Percentiles rank a stretch among this genome's conserved stretches.
Conservation (phyloP, 2,329 filamentous ascomycete genomes). For the Paecilomyces formosus region DNA sequence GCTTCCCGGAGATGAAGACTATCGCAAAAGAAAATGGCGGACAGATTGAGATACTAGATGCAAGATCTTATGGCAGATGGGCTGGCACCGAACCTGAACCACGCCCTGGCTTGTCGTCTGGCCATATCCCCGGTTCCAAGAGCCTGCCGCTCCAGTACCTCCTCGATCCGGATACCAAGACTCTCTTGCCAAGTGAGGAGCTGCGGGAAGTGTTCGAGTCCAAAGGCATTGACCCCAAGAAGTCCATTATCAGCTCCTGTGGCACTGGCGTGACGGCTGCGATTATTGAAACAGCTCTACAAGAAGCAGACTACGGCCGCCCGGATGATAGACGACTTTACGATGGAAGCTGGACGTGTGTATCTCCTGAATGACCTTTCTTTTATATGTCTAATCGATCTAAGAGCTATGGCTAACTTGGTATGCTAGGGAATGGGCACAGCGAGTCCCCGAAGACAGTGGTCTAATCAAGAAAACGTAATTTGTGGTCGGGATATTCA, state of each 20-base stretch:
- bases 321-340: constrained; percentile 68
- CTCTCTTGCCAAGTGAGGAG: constrained; percentile 64
- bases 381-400: neutral
- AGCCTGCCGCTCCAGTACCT: constrained; percentile 74
- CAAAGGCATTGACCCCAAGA: constrained; percentile 71
- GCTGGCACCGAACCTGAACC: constrained; percentile 79
- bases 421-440: constrained; percentile 42
- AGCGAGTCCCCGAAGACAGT: constrained; percentile 38
- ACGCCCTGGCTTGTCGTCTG: constrained; percentile 74
- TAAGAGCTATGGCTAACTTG: neutral
- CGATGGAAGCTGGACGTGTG: constrained; percentile 96
- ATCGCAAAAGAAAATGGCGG: constrained; percentile 70
- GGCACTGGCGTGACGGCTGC: constrained; percentile 93
- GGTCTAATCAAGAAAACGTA: constrained; percentile 36
- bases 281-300: constrained; percentile 79
- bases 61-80: constrained; percentile 71
- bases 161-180: constrained; percentile 75
- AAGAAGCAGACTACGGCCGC: constrained; percentile 66
- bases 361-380: constrained; percentile 17
- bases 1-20: constrained; percentile 75
- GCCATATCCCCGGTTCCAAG: constrained; percentile 84
- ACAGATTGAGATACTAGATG: constrained; percentile 86
- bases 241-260: constrained; percentile 79
- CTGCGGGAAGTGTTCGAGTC: constrained; percentile 67
- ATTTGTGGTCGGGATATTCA: neutral